Evolutionary conservation across 768 basidiomycete species (phyloP), one percentile per base, ranked within the genome.

Genomic region (Pleurotus salmoneostramineus): DNA sequence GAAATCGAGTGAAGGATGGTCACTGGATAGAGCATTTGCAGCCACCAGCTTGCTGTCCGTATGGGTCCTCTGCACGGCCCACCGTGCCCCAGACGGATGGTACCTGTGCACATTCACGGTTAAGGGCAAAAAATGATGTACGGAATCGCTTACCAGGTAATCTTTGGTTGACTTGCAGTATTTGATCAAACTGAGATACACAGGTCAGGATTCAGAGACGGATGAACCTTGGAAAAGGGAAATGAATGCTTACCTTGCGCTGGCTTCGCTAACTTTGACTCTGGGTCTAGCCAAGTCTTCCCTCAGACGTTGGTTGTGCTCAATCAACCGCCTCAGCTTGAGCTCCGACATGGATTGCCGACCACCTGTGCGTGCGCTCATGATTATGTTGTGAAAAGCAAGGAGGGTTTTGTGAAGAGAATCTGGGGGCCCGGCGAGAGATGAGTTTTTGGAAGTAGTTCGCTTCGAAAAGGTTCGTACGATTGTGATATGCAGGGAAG

Each of bases 51-150:
- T 84, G 85, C 56, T 88, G 90, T 27, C 88, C 89, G 67, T 94
- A 98, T 49, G 96, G 96, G 69, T 99, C 96, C 59, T 96, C 93
- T 44, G 84, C 85, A 68, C 90, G 91, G 62, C 85, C 85, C n/a
- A 96, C 87, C 21, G 92, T 88, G 7, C 97, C 97, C 97, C 97
- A 99, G 1, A 99, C 93, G 15, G 91, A 94, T 27, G 95, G 95
- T 50, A 96, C 89, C 60, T 90, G 95, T 21, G 65, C 63, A 32
- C 55, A 51, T 59, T 61, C 37, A 60, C 31, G 31, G 15, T 54
- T 45, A 57, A 55, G 55, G 37, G 46, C 31, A 40, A 36, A 57
- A 34, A 8, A 33, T 56, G 36, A 46, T 37, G 32, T 7, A 36
- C 51, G 32, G 37, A 72, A 81, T 88, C 21, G 21, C 21, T 67